phyloP scores from a whole-genome alignment of 2,329 filamentous ascomycete genomes.

The Harringtonia lauricola region DNA sequence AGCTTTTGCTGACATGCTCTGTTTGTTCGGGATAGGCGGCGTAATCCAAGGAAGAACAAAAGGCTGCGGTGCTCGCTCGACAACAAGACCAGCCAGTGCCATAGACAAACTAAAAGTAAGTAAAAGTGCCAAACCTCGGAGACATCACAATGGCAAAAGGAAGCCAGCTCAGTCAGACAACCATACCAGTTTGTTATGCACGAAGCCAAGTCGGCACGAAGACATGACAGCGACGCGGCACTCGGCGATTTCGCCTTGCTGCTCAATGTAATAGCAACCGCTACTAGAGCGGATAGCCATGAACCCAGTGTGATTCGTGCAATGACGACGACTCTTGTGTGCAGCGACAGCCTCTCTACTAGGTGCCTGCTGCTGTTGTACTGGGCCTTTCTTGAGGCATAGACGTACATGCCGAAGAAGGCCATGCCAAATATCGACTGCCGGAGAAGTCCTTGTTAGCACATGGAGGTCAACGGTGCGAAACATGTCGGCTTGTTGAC shows the following conservation, averaged over 20 bases:
- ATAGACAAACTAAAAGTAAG: conserved; percentile 4
- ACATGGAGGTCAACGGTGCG: background rate
- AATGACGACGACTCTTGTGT: conserved; percentile 19
- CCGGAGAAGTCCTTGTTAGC: background rate
- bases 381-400: conserved; percentile 15
- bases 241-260: background rate
- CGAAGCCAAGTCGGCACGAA: conserved; percentile 8
- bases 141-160: background rate
- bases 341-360: conserved; percentile 18
- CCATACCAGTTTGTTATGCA: conserved; percentile 7
- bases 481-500: background rate
- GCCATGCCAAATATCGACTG: conserved; percentile 18
- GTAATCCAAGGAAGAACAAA: conserved; percentile 15
- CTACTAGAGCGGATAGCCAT: conserved; percentile 18
- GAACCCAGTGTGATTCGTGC: conserved; percentile 16
- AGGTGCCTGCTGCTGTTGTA: conserved; percentile 13
- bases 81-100: conserved; percentile 2
- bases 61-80: conserved; percentile 9
- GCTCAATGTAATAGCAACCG: conserved; percentile 15
- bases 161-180: too few relatives aligned
- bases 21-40: conserved; percentile 5
- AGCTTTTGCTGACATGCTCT: conserved; percentile 6
- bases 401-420: conserved; percentile 20
- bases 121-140: background rate
- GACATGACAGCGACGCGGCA: background rate